Evolutionary conservation across 352 stramenopile genomes (phyloP).

Genomic region (Phytophthora tubulina): DNA sequence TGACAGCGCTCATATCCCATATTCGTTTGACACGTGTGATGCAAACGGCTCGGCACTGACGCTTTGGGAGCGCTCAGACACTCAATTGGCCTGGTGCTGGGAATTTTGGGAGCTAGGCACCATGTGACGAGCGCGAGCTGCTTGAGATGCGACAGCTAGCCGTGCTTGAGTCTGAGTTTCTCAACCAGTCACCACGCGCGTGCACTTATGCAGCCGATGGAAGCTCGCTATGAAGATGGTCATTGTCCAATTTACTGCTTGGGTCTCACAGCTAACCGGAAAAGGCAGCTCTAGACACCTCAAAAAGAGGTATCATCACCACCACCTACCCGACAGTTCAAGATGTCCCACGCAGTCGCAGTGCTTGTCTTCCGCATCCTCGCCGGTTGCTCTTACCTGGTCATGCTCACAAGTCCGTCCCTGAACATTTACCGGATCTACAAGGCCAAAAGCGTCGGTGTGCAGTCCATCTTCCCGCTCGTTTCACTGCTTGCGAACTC

Average conservation of each 20-base stretch:
- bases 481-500: slow-evolving; percentile 55
- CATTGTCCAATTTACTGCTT: slow-evolving; percentile 30
- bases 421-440: slow-evolving; percentile 49
- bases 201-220: slow-evolving; percentile 29
- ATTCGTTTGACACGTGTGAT: slow-evolving; percentile 22
- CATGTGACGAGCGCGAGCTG: slow-evolving; percentile 29
- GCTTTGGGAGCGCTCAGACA: neutral
- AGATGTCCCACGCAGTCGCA: slow-evolving; percentile 31
- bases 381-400: slow-evolving; percentile 37
- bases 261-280: slow-evolving; percentile 14
- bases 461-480: slow-evolving; percentile 59
- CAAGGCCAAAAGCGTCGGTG: slow-evolving; percentile 47
- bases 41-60: neutral
- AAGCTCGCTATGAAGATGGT: slow-evolving; percentile 4
- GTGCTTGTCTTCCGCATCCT: slow-evolving; percentile 35
- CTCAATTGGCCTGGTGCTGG: neutral
- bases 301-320: slow-evolving; percentile 31
- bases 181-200: slow-evolving; percentile 29
- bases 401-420: slow-evolving; percentile 52
- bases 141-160: slow-evolving; percentile 26
- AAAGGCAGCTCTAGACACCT: slow-evolving; percentile 1
- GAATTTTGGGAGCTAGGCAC: neutral
- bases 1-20: neutral
- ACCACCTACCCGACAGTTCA: slow-evolving; percentile 6
- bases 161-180: slow-evolving; percentile 23